phyloP scores from a whole-genome alignment of 164 flowering plant genomes.

The Tetrastigma voinierianum region DNA sequence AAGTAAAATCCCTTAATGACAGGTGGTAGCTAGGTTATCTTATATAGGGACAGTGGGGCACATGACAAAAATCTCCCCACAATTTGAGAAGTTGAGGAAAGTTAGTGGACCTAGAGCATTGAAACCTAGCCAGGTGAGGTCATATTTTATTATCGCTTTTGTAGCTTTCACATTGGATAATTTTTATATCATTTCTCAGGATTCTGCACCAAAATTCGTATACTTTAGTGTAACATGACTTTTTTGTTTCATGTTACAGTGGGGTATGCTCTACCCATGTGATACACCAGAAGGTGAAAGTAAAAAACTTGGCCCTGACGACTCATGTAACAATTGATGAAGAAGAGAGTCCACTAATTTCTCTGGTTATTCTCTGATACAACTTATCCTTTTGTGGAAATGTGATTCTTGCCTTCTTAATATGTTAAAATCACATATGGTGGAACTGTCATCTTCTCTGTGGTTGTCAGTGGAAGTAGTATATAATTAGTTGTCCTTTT shows the following conservation, averaged over 20 bases:
- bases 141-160: background rate
- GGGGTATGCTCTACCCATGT: conserved; percentile 99
- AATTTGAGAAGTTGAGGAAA: conserved; percentile 94
- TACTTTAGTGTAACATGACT: background rate
- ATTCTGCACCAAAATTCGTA: too few species aligned
- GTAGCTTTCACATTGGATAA: too few species aligned
- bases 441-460: too few species aligned
- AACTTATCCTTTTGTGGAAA: too few species aligned
- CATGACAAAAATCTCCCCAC: conserved; percentile 84
- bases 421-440: too few species aligned
- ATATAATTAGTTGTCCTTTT: too few species aligned
- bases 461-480: too few species aligned
- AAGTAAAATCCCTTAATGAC: too few species aligned
- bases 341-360: conserved; percentile 74
- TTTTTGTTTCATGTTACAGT: conserved; percentile 52
- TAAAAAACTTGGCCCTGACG: conserved; percentile 92
- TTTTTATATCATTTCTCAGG: too few species aligned
- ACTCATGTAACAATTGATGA: conserved; percentile 97
- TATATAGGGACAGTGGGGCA: conserved; percentile 75
- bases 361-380: conserved; percentile 48
- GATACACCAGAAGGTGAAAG: conserved; percentile 99
- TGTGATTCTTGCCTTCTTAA: too few species aligned
- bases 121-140: conserved; percentile 96
- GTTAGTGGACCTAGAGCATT: conserved; percentile 99
- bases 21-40: too few species aligned